These are phyloP conservation scores for Fraxinus sp. DNA, from an alignment of 305 asterid genomes.

Conservation along the genomic window DNA sequence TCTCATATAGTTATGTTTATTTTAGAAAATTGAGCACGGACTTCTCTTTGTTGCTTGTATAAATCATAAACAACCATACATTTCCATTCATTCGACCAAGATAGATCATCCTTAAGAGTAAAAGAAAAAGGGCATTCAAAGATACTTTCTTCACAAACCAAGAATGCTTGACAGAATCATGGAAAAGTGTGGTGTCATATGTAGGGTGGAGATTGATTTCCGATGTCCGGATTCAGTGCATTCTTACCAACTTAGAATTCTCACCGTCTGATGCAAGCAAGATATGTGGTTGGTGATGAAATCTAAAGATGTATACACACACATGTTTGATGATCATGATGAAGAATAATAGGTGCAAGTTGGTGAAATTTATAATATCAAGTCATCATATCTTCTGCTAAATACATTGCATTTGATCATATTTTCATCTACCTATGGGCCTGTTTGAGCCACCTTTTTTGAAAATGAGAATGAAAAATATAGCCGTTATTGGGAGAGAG, in stretches of 20 bases:
- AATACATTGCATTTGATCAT: conserved; percentile 41
- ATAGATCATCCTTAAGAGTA: neutral
- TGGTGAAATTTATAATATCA: conserved; percentile 15
- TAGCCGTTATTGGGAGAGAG: too few relatives aligned
- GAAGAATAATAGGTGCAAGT: conserved; percentile 26
- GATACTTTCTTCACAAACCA: neutral
- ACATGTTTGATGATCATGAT: neutral
- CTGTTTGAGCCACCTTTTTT: too few relatives aligned
- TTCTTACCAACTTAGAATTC: neutral
- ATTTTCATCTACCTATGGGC: neutral
- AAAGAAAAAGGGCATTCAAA: neutral
- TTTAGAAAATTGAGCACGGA: neutral
- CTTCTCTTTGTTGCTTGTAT: neutral
- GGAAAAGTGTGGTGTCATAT: neutral
- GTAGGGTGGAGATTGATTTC: neutral
- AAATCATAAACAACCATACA: neutral
- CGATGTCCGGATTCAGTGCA: neutral
- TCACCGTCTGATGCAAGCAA: neutral
- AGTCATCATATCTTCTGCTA: conserved; percentile 9
- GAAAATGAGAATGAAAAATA: too few relatives aligned
- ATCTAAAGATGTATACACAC: conserved; percentile 1
- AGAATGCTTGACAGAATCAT: conserved; percentile 11
- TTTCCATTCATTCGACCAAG: neutral
- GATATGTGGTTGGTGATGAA: conserved; percentile 16
- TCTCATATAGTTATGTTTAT: neutral